These are phyloP conservation scores for Plenodomus tracheiphilus DNA, from an alignment of 2,329 filamentous ascomycete genomes.

Conservation along the genomic window DNA sequence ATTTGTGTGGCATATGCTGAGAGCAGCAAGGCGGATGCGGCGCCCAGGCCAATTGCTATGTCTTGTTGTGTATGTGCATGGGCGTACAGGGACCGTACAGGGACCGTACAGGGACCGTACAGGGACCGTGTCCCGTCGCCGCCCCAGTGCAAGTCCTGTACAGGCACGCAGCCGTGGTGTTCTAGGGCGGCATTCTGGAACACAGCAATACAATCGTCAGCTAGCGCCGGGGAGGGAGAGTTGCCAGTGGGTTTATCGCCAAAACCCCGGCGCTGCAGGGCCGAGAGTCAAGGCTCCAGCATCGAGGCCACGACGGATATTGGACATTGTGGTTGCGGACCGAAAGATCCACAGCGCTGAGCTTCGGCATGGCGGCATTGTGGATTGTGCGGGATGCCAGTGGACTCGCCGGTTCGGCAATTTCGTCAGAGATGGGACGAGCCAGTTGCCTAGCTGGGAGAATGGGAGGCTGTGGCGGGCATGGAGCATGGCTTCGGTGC, in stretches of 20 bases:
- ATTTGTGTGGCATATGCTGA: not conserved
- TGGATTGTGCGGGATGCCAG: not conserved
- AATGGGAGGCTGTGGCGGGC: too few species aligned
- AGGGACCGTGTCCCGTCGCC: too few species aligned
- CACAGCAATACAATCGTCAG: not conserved
- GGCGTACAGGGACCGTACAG: too few species aligned
- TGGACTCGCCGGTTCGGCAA: not conserved
- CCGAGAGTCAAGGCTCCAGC: not conserved
- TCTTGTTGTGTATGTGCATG: too few species aligned
- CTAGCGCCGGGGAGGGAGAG: not conserved
- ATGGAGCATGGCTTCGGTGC: not conserved
- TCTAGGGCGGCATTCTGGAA: not conserved
- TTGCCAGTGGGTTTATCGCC: too few species aligned
- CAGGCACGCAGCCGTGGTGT: too few species aligned
- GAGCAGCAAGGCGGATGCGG: not conserved
- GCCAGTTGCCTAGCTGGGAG: not conserved
- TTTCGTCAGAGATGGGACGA: not conserved
- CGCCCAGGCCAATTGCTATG: not conserved
- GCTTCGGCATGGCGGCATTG: not conserved
- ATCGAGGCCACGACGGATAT: not conserved
- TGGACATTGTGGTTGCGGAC: not conserved
- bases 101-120: too few species aligned
- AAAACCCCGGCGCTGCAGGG: too few species aligned
- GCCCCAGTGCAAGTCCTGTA: too few species aligned
- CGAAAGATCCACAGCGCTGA: not conserved